Conservation (phyloP, 768 basidiomycete species). For the Agrocybe praecox region DNA sequence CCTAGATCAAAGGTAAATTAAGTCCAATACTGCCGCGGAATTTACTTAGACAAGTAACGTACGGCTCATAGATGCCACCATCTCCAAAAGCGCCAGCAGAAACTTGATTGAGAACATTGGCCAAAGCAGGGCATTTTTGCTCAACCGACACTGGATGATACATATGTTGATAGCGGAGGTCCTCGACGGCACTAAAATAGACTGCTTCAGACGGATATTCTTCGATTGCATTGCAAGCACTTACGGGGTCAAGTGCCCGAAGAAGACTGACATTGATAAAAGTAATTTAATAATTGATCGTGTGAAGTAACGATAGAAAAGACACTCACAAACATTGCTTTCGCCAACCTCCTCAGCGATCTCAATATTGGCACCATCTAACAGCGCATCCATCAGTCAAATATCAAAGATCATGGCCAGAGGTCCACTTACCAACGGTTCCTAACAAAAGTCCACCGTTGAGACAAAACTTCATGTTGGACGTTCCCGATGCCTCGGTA, state of each 20-base stretch:
- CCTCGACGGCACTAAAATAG: constrained; percentile 66
- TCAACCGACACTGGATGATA: constrained; percentile 84
- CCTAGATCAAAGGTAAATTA: constrained; percentile 34
- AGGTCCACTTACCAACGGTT: constrained; percentile 59
- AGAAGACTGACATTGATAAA: constrained; percentile 65
- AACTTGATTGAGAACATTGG: constrained; percentile 76
- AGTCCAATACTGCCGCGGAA: neutral
- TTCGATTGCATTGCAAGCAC: constrained; percentile 12
- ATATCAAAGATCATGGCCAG: neutral
- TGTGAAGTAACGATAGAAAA: neutral
- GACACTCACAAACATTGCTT: constrained; percentile 78
- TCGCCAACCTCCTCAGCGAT: constrained; percentile 96
- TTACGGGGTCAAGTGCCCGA: constrained; percentile 80
- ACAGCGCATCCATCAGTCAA: neutral
- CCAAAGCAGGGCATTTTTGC: constrained; percentile 81
- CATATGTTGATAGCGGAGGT: constrained; percentile 81
- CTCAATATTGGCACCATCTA: constrained; percentile 94
- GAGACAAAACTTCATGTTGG: constrained; percentile 89
- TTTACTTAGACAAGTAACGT: constrained; percentile 27
- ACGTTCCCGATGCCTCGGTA: constrained; percentile 84
- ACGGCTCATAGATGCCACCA: constrained; percentile 83
- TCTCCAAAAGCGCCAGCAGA: constrained; percentile 83
- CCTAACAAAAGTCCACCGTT: constrained; percentile 90
- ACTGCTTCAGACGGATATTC: neutral
- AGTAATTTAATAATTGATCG: neutral